Percentiles rank a stretch among this genome's conserved stretches.
Evolutionary conservation across 345 rosid genomes (phyloP).

Genomic region (Rhizophora mangle): DNA sequence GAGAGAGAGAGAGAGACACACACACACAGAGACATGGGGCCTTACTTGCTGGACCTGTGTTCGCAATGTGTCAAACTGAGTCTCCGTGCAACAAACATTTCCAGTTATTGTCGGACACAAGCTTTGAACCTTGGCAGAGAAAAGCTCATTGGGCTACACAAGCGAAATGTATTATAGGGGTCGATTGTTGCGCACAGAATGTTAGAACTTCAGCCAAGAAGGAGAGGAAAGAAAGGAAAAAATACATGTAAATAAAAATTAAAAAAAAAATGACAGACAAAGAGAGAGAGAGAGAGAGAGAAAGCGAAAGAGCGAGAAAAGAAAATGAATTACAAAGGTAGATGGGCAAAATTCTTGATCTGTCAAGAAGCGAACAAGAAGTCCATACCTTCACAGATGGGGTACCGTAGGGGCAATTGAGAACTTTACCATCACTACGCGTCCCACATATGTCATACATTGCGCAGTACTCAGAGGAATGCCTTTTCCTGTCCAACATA

Average conservation of each 20-base stretch:
- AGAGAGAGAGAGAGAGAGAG: background rate
- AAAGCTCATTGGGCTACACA: constrained; percentile 16
- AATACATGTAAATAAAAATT: no score
- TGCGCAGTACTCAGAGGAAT: constrained; percentile 22
- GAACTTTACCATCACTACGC: constrained; percentile 27
- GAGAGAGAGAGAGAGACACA: no score
- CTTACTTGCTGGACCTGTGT: constrained; percentile 29
- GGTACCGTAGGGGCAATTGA: constrained; percentile 23
- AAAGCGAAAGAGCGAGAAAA: background rate
- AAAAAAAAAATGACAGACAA: no score
- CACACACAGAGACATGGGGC: no score
- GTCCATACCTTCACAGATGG: constrained; percentile 24
- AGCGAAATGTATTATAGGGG: background rate
- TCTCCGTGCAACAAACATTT: constrained; percentile 28
- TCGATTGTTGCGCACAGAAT: constrained; percentile 1
- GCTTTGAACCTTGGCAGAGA: constrained; percentile 29
- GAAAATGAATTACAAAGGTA: background rate
- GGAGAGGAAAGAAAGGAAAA: no score
- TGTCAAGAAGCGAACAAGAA: background rate
- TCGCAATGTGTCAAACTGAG: constrained; percentile 28
- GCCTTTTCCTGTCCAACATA: constrained; percentile 16
- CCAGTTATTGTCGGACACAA: constrained; percentile 27
- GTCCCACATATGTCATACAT: constrained; percentile 32
- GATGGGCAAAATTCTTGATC: background rate
- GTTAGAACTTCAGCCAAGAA: background rate